Evolutionary conservation across 2,329 filamentous ascomycete species (phyloP).

Genomic region (Lizonia empirigonia): DNA sequence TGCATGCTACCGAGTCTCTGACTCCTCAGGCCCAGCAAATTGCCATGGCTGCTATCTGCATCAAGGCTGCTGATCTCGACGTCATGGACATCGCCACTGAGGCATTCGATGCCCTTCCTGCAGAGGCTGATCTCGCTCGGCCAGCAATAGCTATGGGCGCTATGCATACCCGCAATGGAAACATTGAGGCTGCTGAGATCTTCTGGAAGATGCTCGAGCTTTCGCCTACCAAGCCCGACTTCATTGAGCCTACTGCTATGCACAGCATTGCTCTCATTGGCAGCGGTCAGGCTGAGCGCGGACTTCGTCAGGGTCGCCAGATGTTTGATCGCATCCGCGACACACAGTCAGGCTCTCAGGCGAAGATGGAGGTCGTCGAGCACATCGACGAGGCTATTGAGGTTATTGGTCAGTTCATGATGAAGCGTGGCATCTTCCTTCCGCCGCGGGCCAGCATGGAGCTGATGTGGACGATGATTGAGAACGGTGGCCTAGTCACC

Average conservation of each 20-base stretch:
- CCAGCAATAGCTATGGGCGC: constrained; percentile 83
- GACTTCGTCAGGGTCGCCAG: constrained; percentile 74
- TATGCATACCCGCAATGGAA: constrained; percentile 81
- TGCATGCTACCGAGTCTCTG: constrained; percentile 69
- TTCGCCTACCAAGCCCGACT: constrained; percentile 65
- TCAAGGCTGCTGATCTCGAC: constrained; percentile 78
- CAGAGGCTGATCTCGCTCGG: constrained; percentile 50
- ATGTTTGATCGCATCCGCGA: constrained; percentile 87
- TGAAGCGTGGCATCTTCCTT: constrained; percentile 58
- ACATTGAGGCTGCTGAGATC: constrained; percentile 75
- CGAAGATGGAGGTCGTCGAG: constrained; percentile 65
- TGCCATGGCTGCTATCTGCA: constrained; percentile 75
- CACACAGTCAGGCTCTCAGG: constrained; percentile 56
- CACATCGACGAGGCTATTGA: constrained; percentile 88
- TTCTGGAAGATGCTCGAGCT: constrained; percentile 79
- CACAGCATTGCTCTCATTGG: constrained; percentile 87
- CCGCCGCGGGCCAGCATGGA: constrained; percentile 63
- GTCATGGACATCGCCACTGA: constrained; percentile 70
- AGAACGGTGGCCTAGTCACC: constrained; percentile 67
- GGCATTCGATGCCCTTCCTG: constrained; percentile 57
- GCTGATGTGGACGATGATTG: constrained; percentile 67
- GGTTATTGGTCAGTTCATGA: constrained; percentile 65
- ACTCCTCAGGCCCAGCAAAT: constrained; percentile 63
- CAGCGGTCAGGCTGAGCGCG: constrained; percentile 82
- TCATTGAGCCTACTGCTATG: constrained; percentile 90